Percentiles rank a stretch among this genome's conserved stretches.
Evolutionary conservation across 2,329 filamentous ascomycete genomes (phyloP).

Genomic region (Colletotrichum scovillei): DNA sequence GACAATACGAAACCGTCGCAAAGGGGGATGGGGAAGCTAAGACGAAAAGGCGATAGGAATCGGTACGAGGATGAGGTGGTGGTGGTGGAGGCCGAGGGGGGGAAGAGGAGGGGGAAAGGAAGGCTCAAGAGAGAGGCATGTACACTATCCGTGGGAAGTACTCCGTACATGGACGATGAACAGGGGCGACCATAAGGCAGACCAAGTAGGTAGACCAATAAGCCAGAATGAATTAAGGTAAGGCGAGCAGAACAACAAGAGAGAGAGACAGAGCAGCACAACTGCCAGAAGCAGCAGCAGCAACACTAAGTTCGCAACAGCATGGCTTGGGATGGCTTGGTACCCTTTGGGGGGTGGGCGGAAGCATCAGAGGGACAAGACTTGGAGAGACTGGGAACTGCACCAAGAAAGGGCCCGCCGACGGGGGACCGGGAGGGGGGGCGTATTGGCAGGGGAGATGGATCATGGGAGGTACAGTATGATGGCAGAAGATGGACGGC

Average conservation of each 20-base stretch:
- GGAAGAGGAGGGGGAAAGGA: not conserved
- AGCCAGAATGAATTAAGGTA: constrained; percentile 19
- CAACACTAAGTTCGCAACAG: not conserved
- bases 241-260: constrained; percentile 8
- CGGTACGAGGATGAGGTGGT: constrained; percentile 17
- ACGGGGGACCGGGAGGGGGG: constrained; percentile 17
- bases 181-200: constrained; percentile 22
- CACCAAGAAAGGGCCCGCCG: constrained; percentile 22
- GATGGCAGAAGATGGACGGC: constrained; percentile 15
- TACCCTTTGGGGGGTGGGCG: not conserved
- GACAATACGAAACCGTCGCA: constrained; percentile 36
- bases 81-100: not conserved
- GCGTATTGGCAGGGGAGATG: constrained; percentile 1
- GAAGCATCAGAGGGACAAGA: constrained; percentile 28
- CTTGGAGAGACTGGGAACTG: constrained; percentile 17
- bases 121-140: too few species aligned
- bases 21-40: constrained; percentile 32
- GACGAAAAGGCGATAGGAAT: constrained; percentile 29
- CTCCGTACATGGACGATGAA: not conserved
- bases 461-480: constrained; percentile 5
- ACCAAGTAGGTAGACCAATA: constrained; percentile 14
- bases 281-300: not conserved
- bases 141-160: too few species aligned
- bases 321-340: constrained; percentile 9
- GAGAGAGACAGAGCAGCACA: not conserved